Conservation (phyloP, 305 asterid genomes). For the Solanum hybrid region DNA sequence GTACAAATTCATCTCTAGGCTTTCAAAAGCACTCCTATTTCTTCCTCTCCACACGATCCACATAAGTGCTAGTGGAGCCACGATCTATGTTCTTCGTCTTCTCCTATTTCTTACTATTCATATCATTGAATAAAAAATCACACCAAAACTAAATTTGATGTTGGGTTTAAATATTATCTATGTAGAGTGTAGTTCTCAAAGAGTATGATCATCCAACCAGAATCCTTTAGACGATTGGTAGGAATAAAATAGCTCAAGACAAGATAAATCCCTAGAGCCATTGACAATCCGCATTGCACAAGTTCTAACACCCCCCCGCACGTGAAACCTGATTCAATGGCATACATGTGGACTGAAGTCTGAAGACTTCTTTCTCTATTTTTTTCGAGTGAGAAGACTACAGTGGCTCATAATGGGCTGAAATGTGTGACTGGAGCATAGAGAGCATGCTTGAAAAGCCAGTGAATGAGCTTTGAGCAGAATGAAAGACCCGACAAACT, state of each 20-base stretch:
- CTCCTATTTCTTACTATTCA: neutral
- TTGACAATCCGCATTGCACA: neutral
- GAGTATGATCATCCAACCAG: neutral
- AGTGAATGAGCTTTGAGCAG: neutral
- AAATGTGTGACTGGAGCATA: neutral
- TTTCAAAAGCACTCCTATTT: neutral
- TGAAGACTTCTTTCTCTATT: neutral
- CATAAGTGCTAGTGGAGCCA: neutral
- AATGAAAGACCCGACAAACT: neutral
- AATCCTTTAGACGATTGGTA: neutral
- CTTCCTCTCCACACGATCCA: neutral
- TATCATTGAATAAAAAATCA: neutral
- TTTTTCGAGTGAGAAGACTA: neutral
- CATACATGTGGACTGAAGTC: neutral
- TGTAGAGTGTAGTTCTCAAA: neutral
- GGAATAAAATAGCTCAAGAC: neutral
- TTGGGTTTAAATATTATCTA: neutral
- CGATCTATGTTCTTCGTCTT: neutral
- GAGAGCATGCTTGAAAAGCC: neutral
- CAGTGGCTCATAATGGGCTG: neutral
- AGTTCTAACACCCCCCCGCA: neutral
- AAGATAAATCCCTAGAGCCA: neutral
- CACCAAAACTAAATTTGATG: neutral
- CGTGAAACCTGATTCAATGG: neutral
- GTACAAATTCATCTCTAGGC: neutral